These are phyloP conservation scores for Marchantia polymorpha DNA, from an alignment of 225 moss, liverwort and hornwort species.

Conservation along the genomic window DNA sequence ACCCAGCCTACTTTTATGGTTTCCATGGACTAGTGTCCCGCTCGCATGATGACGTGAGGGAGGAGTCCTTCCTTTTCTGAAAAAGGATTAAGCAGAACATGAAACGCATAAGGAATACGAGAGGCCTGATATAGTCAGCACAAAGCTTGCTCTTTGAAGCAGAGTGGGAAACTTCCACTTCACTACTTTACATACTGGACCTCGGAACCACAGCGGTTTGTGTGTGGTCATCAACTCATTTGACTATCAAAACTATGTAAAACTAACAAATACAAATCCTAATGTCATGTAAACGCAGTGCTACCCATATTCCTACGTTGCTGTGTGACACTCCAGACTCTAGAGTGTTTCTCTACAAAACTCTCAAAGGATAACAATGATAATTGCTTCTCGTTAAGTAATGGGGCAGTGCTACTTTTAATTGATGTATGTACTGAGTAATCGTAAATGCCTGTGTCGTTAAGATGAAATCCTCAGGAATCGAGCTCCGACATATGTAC, in stretches of 20 bases:
- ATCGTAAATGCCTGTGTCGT: not conserved
- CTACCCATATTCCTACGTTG: not conserved
- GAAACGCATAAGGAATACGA: not conserved
- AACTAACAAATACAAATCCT: conserved; percentile 3
- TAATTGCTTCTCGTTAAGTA: not conserved
- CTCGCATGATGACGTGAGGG: too few relatives aligned
- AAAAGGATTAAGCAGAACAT: too few relatives aligned
- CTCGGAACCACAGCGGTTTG: conserved; percentile 9
- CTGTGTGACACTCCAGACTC: not conserved
- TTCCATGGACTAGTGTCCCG: too few relatives aligned
- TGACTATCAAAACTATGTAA: conserved; percentile 11
- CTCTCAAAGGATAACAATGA: not conserved
- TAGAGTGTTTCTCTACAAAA: conserved; percentile 14
- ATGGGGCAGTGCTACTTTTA: not conserved
- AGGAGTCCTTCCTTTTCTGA: too few relatives aligned
- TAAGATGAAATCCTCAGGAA: not conserved
- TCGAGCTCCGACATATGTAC: conserved; percentile 16
- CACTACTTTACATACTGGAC: conserved; percentile 14
- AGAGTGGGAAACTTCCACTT: conserved; percentile 18
- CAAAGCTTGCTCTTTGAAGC: conserved; percentile 15
- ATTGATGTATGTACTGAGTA: not conserved
- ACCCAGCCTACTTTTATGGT: too few relatives aligned
- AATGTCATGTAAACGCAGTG: not conserved
- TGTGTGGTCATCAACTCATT: conserved; percentile 14
- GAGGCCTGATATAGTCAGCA: not conserved